Evolutionary conservation across 2,329 filamentous ascomycete species (phyloP), one percentile per base, ranked within the genome.

Genomic region (Emericellopsis atlantica): DNA sequence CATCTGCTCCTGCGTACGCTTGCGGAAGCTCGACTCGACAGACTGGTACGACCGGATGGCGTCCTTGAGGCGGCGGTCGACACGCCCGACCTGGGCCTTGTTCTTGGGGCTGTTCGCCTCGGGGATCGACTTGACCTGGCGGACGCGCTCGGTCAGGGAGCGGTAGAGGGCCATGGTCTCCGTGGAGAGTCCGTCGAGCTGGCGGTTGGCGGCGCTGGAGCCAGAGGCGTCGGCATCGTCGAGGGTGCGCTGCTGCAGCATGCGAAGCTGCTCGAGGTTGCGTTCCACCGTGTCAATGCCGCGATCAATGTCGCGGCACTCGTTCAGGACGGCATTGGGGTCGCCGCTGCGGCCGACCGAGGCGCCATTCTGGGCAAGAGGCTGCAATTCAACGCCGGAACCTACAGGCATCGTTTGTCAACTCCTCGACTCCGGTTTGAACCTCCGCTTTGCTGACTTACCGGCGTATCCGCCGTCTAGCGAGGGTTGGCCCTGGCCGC

Each of bases 151-250:
- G 43, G 83, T 85, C 43, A 96, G 74, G 44, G 73, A 76, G 46
- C 84, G 81, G 69, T 94, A 95, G 41, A 80, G 70, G 40, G 75
- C 76, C 79, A 94, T 93, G 50, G 89, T 90, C 48, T 90, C 81
- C 36, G 80, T 72, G 49, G 79, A 82, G 43, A 89, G 70, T 43
- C 68, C 65, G 47, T 93, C 84, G 48, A 95, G 76, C 52, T 84
- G 74, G 46, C 74, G 74, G 51, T 78, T 76, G 36, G 74, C 74
- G 45, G 75, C 70, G 52, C 79, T 82, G 41, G 78, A 75, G 39
- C 73, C 67, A 34, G 76, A 77, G 51, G 79, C 80, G 55, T 89
- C 84, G 45, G 83, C 78, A 52, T 87, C 84, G 53, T 79, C 76
- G 48, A 95, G 76, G 29, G 80, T 76, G 46, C 78, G 72, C 54